Percentiles rank a stretch among this genome's conserved stretches.
phyloP scores from a whole-genome alignment of 768 basidiomycete species.

The Gautieria morchelliformis region DNA sequence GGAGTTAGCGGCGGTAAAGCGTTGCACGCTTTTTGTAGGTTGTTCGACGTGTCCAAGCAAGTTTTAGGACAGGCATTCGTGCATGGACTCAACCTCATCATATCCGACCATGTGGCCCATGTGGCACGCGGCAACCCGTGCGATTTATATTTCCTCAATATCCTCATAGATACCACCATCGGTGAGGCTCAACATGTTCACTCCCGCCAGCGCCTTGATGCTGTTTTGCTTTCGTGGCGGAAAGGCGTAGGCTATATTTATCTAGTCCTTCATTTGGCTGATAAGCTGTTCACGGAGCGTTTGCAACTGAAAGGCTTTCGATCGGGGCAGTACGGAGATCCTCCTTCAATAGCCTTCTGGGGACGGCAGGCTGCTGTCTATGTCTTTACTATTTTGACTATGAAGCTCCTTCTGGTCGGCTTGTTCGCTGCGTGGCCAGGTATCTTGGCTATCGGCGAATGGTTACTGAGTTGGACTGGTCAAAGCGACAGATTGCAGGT shows the following conservation, averaged over 20 bases:
- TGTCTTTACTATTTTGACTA: slow-evolving; percentile 65
- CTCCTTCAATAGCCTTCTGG: slow-evolving; percentile 70
- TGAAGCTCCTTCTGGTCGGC: slow-evolving; percentile 86
- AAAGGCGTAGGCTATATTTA: slow-evolving; percentile 81
- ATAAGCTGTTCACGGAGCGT: slow-evolving; percentile 53
- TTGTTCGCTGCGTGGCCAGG: slow-evolving; percentile 64
- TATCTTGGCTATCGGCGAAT: slow-evolving; percentile 71
- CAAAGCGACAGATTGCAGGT: slow-evolving; percentile 60
- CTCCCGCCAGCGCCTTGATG: neutral
- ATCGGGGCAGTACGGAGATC: slow-evolving; percentile 82
- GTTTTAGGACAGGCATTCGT: slow-evolving; percentile 78
- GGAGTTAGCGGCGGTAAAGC: neutral
- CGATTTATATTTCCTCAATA: slow-evolving; percentile 85
- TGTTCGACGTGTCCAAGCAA: slow-evolving; percentile 93
- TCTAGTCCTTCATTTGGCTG: slow-evolving; percentile 53
- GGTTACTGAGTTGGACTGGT: slow-evolving; percentile 74
- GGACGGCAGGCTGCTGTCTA: slow-evolving; percentile 73
- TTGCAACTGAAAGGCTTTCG: slow-evolving; percentile 66
- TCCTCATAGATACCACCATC: slow-evolving; percentile 84
- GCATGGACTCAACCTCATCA: slow-evolving; percentile 67
- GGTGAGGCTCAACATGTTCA: slow-evolving; percentile 38
- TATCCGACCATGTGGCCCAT: slow-evolving; percentile 68
- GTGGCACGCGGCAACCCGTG: slow-evolving; percentile 76
- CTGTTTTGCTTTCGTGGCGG: slow-evolving; percentile 4
- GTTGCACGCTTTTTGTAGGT: slow-evolving; percentile 32